Conservation (phyloP, 2,329 filamentous ascomycete species). For the Penicillium sp. region DNA sequence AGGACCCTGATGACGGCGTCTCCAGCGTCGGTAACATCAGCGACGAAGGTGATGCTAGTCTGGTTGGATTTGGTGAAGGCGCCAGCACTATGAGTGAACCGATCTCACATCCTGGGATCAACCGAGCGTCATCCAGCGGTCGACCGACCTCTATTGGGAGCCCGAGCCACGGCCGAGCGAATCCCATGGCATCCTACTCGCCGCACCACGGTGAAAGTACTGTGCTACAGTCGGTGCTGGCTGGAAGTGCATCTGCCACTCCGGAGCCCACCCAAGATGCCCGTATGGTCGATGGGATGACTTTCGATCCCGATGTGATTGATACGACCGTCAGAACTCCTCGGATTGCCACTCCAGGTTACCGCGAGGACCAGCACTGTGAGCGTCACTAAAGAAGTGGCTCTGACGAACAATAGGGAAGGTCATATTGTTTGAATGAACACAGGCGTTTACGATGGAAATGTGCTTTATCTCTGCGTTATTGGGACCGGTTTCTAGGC, state of each 20-base stretch:
- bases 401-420: background rate
- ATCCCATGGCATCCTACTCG: slow-evolving; percentile 33
- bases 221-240: slow-evolving; percentile 46
- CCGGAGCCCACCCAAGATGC: slow-evolving; percentile 58
- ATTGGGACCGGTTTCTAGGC: background rate
- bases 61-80: slow-evolving; percentile 92
- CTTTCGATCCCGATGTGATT: slow-evolving; percentile 65
- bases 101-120: slow-evolving; percentile 63
- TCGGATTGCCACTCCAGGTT: slow-evolving; percentile 50
- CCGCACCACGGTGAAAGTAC: slow-evolving; percentile 39
- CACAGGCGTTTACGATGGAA: slow-evolving; percentile 4
- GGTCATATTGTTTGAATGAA: background rate
- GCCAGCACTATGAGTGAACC: slow-evolving; percentile 84
- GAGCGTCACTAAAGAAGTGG: background rate
- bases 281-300: slow-evolving; percentile 70
- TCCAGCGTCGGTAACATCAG: slow-evolving; percentile 79
- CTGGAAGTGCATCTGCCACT: slow-evolving; percentile 41
- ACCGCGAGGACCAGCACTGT: slow-evolving; percentile 7
- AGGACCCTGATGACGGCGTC: slow-evolving; percentile 69
- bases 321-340: slow-evolving; percentile 69
- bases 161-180: slow-evolving; percentile 41
- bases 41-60: slow-evolving; percentile 79
- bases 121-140: slow-evolving; percentile 41
- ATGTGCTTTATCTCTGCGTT: background rate
- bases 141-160: slow-evolving; percentile 47